Evolutionary conservation across 805 yeast genomes (phyloP).

Genomic region (Teunomyces cretensis): DNA sequence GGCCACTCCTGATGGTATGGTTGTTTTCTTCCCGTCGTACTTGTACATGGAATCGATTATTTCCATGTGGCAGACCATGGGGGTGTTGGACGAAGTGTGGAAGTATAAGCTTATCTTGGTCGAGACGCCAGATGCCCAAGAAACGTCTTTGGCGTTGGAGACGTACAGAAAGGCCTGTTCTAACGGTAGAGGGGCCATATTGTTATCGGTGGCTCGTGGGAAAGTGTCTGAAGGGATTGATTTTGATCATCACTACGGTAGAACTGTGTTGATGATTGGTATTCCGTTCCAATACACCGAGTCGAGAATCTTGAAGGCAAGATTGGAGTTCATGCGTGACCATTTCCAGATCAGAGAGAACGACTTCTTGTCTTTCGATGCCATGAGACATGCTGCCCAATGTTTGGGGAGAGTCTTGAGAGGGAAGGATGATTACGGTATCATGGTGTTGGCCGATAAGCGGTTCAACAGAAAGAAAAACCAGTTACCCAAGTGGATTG

Average conservation of each 20-base stretch:
- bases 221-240: slow-evolving; percentile 98
- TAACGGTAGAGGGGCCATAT: slow-evolving; percentile 96
- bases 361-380: slow-evolving; percentile 95
- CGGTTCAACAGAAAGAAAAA: slow-evolving; percentile 82
- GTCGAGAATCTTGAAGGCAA: slow-evolving; percentile 90
- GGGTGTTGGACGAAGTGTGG: slow-evolving; percentile 97
- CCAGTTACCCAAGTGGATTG: slow-evolving; percentile 96
- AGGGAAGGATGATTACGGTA: slow-evolving; percentile 98
- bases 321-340: slow-evolving; percentile 90
- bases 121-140: slow-evolving; percentile 99
- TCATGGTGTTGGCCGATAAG: slow-evolving; percentile 96
- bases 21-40: slow-evolving; percentile 96
- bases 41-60: slow-evolving; percentile 97
- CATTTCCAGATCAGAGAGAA: slow-evolving; percentile 90
- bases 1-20: slow-evolving; percentile 97
- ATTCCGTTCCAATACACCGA: slow-evolving; percentile 99
- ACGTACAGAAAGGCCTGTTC: slow-evolving; percentile 95
- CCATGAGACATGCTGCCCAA: slow-evolving; percentile 99
- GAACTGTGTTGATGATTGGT: slow-evolving; percentile 98
- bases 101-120: slow-evolving; percentile 91
- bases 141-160: slow-evolving; percentile 91
- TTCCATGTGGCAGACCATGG: slow-evolving; percentile 99
- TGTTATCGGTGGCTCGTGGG: slow-evolving; percentile 97
- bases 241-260: slow-evolving; percentile 97
- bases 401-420: slow-evolving; percentile 95